Base-by-base conservation (phyloP, 2,329 filamentous ascomycete species). In the Mollisiaceae sp. region DNA sequence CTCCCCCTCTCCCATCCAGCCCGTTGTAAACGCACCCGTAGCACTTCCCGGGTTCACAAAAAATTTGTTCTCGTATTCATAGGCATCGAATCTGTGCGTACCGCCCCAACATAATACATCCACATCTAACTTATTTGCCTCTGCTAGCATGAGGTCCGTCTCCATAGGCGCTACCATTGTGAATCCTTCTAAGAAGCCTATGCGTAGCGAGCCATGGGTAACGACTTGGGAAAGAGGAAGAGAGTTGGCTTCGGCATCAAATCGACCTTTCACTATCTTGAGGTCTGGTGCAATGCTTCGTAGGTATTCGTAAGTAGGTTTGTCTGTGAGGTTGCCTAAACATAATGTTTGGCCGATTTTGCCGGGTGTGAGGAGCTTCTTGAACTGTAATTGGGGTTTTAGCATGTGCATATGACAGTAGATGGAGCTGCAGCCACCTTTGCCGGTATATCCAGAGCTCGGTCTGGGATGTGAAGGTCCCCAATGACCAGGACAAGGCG, bases 391-490 rank as follows among this genome's bases (percentile, higher is more conserved):
- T 20, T 18, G 32, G 60, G 39, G 27, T 60, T 60, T 62, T 63
- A 57, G 57, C 39, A 62, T 67, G 62, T 62, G 47, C 45, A 57
- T 62, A 36, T 56, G 58, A 62, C 62, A 58, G 59, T 59, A 55
- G 55, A 62, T 45, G 59, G 58, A 61, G 27, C 56, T 59, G 59
- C 60, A 41, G 32, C 36, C 83, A 93, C 93, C 89, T 97, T 97
- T 78, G 90, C 85, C 66, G 93, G 93, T 75, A 97, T 94, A 79
- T 97, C 93, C 70, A 95, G 89, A 73, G 93, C 93, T 78, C 93
- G 86, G 80, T 97, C 93, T 74, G 93, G 93, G 80, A 97, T 97
- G 82, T 97, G 93, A 62, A 97, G 87, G 82, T 97, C 93, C 78
- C 93, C 93, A 73, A 97, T 92, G 76, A 95, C 92, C 77, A 97